Conservation (phyloP, 768 basidiomycete species). For the Ramaria sp. region DNA sequence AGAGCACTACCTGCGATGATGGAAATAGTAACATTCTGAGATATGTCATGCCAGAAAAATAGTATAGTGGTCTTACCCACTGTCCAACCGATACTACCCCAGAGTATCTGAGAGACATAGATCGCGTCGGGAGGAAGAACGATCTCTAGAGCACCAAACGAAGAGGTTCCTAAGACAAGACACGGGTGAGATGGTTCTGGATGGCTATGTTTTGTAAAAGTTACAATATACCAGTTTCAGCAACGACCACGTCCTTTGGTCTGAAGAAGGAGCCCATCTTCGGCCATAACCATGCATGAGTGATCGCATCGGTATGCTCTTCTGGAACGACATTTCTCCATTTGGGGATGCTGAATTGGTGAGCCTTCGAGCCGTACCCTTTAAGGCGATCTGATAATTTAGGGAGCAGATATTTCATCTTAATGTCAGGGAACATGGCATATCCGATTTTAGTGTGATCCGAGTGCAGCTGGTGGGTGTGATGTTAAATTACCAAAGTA, state of each 20-base stretch:
- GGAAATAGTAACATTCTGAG: not conserved
- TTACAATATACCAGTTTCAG: conserved; percentile 60
- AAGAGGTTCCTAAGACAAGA: conserved; percentile 55
- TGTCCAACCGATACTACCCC: conserved; percentile 90
- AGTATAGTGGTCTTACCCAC: conserved; percentile 41
- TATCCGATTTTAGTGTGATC: conserved; percentile 56
- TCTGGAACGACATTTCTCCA: conserved; percentile 33
- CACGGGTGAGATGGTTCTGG: not conserved
- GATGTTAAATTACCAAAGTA: not conserved
- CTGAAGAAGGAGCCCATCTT: conserved; percentile 62
- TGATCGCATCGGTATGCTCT: conserved; percentile 45
- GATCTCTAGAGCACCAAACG: conserved; percentile 77
- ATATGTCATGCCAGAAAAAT: not conserved
- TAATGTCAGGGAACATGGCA: conserved; percentile 52
- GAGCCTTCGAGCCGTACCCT: conserved; percentile 28
- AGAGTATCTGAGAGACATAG: conserved; percentile 70
- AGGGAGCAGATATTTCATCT: conserved; percentile 71
- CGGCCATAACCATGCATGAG: conserved; percentile 82
- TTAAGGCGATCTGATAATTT: conserved; percentile 50
- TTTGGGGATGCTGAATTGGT: conserved; percentile 35
- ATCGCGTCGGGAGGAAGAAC: conserved; percentile 61
- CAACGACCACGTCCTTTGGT: conserved; percentile 64
- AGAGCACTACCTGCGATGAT: conserved; percentile 41
- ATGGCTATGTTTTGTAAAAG: not conserved
- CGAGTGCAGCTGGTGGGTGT: conserved; percentile 55